Conservation (phyloP, 1,139 yeast genomes). For the Nakaseomyces nivariensis region DNA sequence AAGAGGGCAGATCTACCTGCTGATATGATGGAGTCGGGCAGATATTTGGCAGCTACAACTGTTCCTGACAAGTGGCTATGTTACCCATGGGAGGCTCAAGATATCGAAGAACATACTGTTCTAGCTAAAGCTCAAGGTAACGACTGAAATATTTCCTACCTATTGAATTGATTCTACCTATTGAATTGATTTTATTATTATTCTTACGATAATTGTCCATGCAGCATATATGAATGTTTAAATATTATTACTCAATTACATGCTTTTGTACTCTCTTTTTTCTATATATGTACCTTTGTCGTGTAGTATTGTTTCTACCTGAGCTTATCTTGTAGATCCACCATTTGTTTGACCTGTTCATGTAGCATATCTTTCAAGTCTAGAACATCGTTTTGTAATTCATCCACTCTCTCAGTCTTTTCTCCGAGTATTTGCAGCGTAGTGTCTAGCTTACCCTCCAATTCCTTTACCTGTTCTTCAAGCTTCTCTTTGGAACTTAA, state of each 20-base stretch:
- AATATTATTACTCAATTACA: too few species aligned
- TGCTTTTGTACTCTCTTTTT: too few species aligned
- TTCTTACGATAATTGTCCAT: too few species aligned
- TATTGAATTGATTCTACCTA: too few species aligned
- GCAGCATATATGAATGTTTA: too few species aligned
- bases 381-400: constrained; percentile 74
- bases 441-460: constrained; percentile 42
- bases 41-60: constrained; percentile 43
- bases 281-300: too few species aligned
- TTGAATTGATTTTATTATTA: too few species aligned
- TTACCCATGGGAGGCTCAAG: constrained; percentile 61
- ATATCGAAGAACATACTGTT: constrained; percentile 74
- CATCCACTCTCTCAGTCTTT: constrained; percentile 77
- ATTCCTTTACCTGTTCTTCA: constrained; percentile 32
- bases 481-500: constrained; percentile 33
- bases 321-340: constrained; percentile 44
- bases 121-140: constrained; percentile 66
- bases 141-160: constrained; percentile 13
- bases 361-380: constrained; percentile 79
- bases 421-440: constrained; percentile 77
- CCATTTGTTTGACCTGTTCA: constrained; percentile 79
- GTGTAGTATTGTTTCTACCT: not conserved
- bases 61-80: constrained; percentile 53
- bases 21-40: constrained; percentile 38
- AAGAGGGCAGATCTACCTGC: constrained; percentile 45